Evolutionary conservation across 2,329 filamentous ascomycete species (phyloP).

Genomic region (Rasamsonia emersonii): DNA sequence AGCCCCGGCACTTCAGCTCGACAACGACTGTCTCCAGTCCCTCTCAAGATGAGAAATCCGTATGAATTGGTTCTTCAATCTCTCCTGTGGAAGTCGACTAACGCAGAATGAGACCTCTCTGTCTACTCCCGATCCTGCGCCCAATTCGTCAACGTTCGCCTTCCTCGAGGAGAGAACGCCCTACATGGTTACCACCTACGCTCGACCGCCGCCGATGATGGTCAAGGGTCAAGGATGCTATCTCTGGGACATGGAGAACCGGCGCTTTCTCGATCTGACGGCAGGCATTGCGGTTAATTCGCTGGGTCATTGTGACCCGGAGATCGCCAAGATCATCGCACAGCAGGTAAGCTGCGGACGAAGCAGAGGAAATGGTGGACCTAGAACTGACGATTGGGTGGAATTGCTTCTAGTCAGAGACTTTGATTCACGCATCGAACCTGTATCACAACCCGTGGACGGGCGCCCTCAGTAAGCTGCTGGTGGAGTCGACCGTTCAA

Average conservation of each 20-base stretch:
- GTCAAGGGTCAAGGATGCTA: slow-evolving; percentile 79
- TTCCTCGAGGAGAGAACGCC: slow-evolving; percentile 68
- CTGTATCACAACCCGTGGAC: slow-evolving; percentile 97
- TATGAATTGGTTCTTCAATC: background rate
- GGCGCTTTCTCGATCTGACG: slow-evolving; percentile 88
- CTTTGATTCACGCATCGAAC: slow-evolving; percentile 85
- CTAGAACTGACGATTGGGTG: slow-evolving; percentile 16
- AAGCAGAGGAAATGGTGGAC: slow-evolving; percentile 1
- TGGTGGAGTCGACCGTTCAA: slow-evolving; percentile 71
- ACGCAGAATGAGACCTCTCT: slow-evolving; percentile 42
- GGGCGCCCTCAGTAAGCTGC: slow-evolving; percentile 72
- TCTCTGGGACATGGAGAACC: slow-evolving; percentile 82
- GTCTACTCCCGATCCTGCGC: slow-evolving; percentile 62
- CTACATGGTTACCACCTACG: slow-evolving; percentile 94
- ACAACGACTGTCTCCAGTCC: slow-evolving; percentile 16
- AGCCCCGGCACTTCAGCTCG: slow-evolving; percentile 25
- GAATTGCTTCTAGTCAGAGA: slow-evolving; percentile 45
- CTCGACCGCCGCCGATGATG: slow-evolving; percentile 82
- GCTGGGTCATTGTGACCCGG: slow-evolving; percentile 80
- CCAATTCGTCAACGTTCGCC: slow-evolving; percentile 64
- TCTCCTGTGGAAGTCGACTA: background rate
- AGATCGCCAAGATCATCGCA: slow-evolving; percentile 63
- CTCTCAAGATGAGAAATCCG: slow-evolving; percentile 19
- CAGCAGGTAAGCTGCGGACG: slow-evolving; percentile 55
- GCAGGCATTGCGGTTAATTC: slow-evolving; percentile 93